Percentiles rank a stretch among this genome's conserved stretches.
These are phyloP conservation scores for Pichia gijzeniarum DNA, from an alignment of 805 yeast species.

Conservation along the genomic window DNA sequence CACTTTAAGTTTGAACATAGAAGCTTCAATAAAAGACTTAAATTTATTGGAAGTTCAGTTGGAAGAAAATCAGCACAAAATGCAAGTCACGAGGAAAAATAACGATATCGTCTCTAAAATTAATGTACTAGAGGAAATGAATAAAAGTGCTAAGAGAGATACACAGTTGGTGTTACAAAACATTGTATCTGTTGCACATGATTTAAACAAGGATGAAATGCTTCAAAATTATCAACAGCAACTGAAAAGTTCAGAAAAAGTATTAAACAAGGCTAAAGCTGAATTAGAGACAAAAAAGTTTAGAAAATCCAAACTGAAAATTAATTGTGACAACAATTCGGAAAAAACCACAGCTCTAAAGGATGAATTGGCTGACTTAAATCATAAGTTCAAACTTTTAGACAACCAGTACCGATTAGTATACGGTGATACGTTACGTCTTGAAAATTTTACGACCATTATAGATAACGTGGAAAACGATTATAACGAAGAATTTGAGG, in stretches of 20 bases:
- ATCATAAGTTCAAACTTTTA: slow-evolving; percentile 1
- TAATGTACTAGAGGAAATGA: slow-evolving; percentile 22
- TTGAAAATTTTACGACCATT: slow-evolving; percentile 45
- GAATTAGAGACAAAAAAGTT: slow-evolving; percentile 12
- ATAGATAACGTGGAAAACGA: slow-evolving; percentile 53
- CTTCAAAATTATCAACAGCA: slow-evolving; percentile 3
- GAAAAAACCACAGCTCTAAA: not conserved
- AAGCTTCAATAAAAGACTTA: slow-evolving; percentile 33
- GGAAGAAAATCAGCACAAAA: slow-evolving; percentile 47
- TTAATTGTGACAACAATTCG: slow-evolving; percentile 2
- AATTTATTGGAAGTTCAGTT: slow-evolving; percentile 35
- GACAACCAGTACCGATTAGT: slow-evolving; percentile 16
- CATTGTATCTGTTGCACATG: slow-evolving; percentile 7
- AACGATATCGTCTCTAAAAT: slow-evolving; percentile 54
- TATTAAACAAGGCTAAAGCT: slow-evolving; percentile 10
- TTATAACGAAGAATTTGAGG: slow-evolving; percentile 53
- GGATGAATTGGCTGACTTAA: not conserved
- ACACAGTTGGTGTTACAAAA: slow-evolving; percentile 11
- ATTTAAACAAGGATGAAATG: slow-evolving; percentile 10
- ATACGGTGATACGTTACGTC: slow-evolving; percentile 31
- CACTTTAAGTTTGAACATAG: slow-evolving; percentile 31
- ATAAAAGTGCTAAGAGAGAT: slow-evolving; percentile 15
- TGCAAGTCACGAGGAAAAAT: slow-evolving; percentile 48
- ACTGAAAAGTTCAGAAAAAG: slow-evolving; percentile 9
- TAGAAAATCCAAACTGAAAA: slow-evolving; percentile 10